Evolutionary conservation across 192 early-diverging fungal species (phyloP), one percentile per base, ranked within the genome.

Genomic region (Mortierella hygrophila): DNA sequence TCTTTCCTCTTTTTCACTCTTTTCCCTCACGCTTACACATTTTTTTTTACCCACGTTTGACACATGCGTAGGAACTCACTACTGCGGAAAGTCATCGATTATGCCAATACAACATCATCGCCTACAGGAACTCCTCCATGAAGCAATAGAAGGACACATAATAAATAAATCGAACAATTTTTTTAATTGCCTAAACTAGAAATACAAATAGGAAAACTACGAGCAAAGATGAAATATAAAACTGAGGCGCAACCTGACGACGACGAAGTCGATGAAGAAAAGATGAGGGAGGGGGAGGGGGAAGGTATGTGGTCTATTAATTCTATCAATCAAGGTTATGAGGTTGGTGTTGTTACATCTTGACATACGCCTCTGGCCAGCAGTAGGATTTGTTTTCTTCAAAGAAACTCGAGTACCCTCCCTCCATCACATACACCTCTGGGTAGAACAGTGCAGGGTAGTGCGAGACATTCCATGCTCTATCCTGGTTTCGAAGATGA

Each of bases 361-460:
- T 94, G 20, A 96, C 90, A 86, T 97, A 97, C 42, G 79, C 91
- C 85, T 94, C 91, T 38, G 96, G 96, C 71, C 91, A 85, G 88
- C 96, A 97, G 57, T 89, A 90, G 4, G 83, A 69, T 83, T 93
- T 92, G 85, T 92, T 82, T 37, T 84, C 77, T 49, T 80, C 76
- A 76, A 92, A 97, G 78, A 97, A 97, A 26, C 88, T 88, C 68
- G 93, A 91, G 89, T 97, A 97, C 13, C 97, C 97, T 41, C 96
- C 96, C 74, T 96, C 83, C 70, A 97, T 91, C 26, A 97, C 93
- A 85, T 97, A 97, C 47, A 97, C 89, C 78, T 97, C 94, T 15
- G 97, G 96, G 87, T 96, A 97, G 71, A 94, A 89, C 76, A 97
- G 84, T 35, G 92, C 76, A 35, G 97, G 97, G 85, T 97, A 97